phyloP scores from a whole-genome alignment of 371 early-diverging fungal genomes.

The Mortierella sp. region DNA sequence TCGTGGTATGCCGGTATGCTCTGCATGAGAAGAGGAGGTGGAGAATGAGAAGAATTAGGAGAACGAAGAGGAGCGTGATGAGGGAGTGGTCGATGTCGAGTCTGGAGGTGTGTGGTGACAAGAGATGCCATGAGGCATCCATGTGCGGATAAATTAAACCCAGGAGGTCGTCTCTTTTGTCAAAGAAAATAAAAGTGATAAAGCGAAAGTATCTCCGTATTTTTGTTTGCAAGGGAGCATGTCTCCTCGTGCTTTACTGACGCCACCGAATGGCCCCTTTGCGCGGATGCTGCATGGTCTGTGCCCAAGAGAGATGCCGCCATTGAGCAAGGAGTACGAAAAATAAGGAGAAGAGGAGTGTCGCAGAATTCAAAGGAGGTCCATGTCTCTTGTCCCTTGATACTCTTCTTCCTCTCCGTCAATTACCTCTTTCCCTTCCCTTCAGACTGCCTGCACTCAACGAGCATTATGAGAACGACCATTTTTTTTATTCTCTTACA shows the following conservation, averaged over 20 bases:
- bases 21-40: not conserved
- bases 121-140: constrained; percentile 11
- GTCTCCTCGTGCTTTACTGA: too few relatives aligned
- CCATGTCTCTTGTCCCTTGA: too few relatives aligned
- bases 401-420: too few relatives aligned
- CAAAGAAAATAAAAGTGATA: not conserved
- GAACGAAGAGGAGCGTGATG: not conserved
- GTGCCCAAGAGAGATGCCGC: not conserved
- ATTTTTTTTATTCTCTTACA: too few relatives aligned
- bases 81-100: not conserved
- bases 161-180: not conserved
- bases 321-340: not conserved
- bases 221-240: too few relatives aligned
- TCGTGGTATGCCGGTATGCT: not conserved
- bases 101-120: not conserved
- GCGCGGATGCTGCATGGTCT: not conserved
- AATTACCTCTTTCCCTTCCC: too few relatives aligned
- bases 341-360: not conserved
- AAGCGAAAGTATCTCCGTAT: too few relatives aligned
- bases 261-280: not conserved
- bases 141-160: not conserved
- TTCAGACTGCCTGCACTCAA: too few relatives aligned
- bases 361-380: not conserved
- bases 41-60: not conserved
- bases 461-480: not conserved